Evolutionary conservation across 345 rosid genomes (phyloP).

Genomic region (Pistacia integerrima): DNA sequence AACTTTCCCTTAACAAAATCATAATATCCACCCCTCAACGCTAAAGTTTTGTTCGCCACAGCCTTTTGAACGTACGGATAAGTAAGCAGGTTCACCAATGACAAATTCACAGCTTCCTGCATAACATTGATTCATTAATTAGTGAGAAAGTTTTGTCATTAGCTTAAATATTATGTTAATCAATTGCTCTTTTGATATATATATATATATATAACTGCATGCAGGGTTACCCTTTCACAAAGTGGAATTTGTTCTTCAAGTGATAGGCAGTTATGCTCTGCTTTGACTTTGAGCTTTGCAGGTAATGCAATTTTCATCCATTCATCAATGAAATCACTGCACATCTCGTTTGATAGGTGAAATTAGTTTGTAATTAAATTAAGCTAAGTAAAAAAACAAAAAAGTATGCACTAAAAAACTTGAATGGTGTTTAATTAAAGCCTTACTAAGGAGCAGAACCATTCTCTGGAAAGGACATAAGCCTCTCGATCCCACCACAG

Average conservation of each 20-base stretch:
- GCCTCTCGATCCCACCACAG: constrained; percentile 32
- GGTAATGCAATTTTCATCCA: constrained; percentile 35
- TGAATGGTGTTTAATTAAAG: neutral
- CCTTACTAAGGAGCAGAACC: constrained; percentile 21
- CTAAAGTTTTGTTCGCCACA: neutral
- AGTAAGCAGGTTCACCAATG: constrained; percentile 23
- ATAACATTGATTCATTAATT: neutral
- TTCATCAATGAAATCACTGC: constrained; percentile 36
- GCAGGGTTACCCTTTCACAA: constrained; percentile 24
- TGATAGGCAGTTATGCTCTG: neutral
- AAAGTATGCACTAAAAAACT: neutral
- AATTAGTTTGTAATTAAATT: neutral
- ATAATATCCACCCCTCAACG: constrained; percentile 31
- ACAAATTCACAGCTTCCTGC: constrained; percentile 39
- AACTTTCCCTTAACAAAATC: constrained; percentile 25
- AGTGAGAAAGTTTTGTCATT: too few species aligned
- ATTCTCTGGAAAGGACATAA: constrained; percentile 21
- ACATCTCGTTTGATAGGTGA: neutral
- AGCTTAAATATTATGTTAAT: neutral
- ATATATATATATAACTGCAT: neutral
- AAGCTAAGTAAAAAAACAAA: neutral
- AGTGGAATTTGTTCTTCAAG: neutral
- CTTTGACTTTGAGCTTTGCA: constrained; percentile 31
- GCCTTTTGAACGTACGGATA: constrained; percentile 31
- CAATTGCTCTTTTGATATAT: neutral